These are phyloP conservation scores for Diaporthe caulivora DNA, from an alignment of 2,329 filamentous ascomycete genomes.

Conservation along the genomic window DNA sequence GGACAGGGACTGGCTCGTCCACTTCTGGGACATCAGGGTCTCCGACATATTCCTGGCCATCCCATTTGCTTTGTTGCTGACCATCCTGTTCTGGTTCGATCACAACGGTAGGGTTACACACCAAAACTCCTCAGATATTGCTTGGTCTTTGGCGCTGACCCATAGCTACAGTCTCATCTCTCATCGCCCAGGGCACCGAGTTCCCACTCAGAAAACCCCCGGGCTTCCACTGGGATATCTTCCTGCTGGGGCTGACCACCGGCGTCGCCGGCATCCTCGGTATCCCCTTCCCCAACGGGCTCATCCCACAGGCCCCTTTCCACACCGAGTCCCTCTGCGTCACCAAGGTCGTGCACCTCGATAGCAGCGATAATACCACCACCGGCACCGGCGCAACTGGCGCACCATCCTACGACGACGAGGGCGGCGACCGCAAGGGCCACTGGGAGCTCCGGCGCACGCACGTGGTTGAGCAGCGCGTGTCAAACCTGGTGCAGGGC, in stretches of 20 bases:
- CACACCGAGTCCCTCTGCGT: constrained; percentile 85
- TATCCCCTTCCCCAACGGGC: constrained; percentile 84
- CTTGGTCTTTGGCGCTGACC: constrained; percentile 18
- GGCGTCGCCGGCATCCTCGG: constrained; percentile 81
- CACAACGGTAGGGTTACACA: constrained; percentile 75
- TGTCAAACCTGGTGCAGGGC: constrained; percentile 83
- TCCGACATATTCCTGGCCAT: constrained; percentile 84
- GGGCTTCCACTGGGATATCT: constrained; percentile 88
- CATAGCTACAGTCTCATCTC: constrained; percentile 73
- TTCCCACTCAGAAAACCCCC: constrained; percentile 85
- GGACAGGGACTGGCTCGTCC: constrained; percentile 80
- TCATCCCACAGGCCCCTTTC: constrained; percentile 87
- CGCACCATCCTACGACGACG: constrained; percentile 56
- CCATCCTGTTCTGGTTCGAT: constrained; percentile 90
- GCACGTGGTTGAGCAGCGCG: constrained; percentile 82
- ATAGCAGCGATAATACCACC: constrained; percentile 60
- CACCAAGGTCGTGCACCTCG: constrained; percentile 65
- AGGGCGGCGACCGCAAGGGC: constrained; percentile 67
- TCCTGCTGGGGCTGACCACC: constrained; percentile 83
- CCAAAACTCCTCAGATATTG: background rate
- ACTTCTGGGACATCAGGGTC: constrained; percentile 82
- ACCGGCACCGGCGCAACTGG: background rate
- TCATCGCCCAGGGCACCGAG: constrained; percentile 86
- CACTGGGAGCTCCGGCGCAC: constrained; percentile 64
- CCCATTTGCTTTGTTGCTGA: constrained; percentile 87